These are phyloP conservation scores for Plasmopara viticola DNA, from an alignment of 352 stramenopile species.

Conservation along the genomic window DNA sequence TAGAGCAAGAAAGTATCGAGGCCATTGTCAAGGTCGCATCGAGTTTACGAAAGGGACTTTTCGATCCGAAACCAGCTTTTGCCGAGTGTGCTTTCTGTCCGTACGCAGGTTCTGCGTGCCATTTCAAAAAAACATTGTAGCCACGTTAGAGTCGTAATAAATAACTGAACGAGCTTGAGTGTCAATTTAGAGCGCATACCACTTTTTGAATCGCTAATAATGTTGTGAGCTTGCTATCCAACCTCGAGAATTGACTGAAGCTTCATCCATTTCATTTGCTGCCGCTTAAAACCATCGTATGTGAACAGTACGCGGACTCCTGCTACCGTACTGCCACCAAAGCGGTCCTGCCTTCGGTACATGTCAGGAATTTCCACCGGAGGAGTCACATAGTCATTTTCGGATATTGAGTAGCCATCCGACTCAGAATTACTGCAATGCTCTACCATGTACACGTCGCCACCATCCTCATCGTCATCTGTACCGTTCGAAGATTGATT, in stretches of 20 bases:
- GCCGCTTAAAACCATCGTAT: slow-evolving; percentile 51
- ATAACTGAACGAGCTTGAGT: background rate
- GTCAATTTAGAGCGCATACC: too few relatives aligned
- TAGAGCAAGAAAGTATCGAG: slow-evolving; percentile 2
- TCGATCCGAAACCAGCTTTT: slow-evolving; percentile 48
- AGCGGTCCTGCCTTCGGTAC: slow-evolving; percentile 45
- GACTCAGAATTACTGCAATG: slow-evolving; percentile 21
- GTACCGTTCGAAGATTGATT: slow-evolving; percentile 15
- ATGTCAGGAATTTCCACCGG: slow-evolving; percentile 46
- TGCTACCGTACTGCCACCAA: slow-evolving; percentile 43
- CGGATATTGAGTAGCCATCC: slow-evolving; percentile 15
- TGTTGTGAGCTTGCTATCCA: background rate
- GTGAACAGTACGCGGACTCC: slow-evolving; percentile 48
- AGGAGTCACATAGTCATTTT: slow-evolving; percentile 24
- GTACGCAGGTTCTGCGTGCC: slow-evolving; percentile 25
- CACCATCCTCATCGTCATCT: slow-evolving; percentile 14
- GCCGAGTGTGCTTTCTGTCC: slow-evolving; percentile 68
- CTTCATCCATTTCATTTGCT: slow-evolving; percentile 31
- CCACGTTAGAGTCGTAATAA: background rate
- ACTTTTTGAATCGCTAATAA: too few relatives aligned
- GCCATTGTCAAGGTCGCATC: slow-evolving; percentile 4
- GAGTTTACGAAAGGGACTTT: slow-evolving; percentile 41
- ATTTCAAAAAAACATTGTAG: background rate
- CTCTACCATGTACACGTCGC: slow-evolving; percentile 26
- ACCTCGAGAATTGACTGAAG: slow-evolving; percentile 36